Base-by-base conservation (phyloP, 202 grass and related monocot species). In the Elaeis oleifera region DNA sequence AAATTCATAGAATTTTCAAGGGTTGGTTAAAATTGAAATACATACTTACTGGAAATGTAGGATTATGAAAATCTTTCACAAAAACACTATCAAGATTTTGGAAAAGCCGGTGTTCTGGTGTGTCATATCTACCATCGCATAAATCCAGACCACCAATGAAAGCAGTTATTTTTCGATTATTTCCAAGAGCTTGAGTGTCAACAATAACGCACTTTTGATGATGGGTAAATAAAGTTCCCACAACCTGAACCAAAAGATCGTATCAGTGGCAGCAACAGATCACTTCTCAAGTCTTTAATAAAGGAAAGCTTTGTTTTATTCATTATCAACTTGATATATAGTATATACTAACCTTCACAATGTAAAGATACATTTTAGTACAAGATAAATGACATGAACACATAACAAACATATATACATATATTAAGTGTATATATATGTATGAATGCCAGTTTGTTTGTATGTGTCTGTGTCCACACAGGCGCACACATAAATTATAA, bases 51-150 rank as follows among this genome's bases (percentile, higher is more conserved):
- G 72, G 78, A 50, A 96, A 85, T 68, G 91, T 96, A 27, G 91
- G 87, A 71, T 96, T 96, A 53, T 96, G 91, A 56, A 96, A 80
- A 72, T 96, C 91, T 3, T 79, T 82, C 64, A 78, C 77, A 63
- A 90, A 90, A 70, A 90, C 54, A 16, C 78, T 83, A 49, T 81
- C 77, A 59, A 96, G 82, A 79, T 96, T 84, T n/a, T 65, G 64
- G 75, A 96, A 96, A 26, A 96, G 73, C 53, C 87, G 85, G 54
- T 96, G 83, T 56, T 96, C 92, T 15, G 92, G 92, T 74, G 92
- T 96, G 68, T 96, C 92, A 54, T 96, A 96, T 85, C 92, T 84
- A 23, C 92, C 92, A 54, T 96, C 92, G 71, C 92, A 96, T 49
- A 96, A 72, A 75, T 96, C 92, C 21, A 96, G 71, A 50, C 92